These are phyloP conservation scores for Mucor ambiguus DNA, from an alignment of 371 early-diverging fungal genomes.

Conservation along the genomic window DNA sequence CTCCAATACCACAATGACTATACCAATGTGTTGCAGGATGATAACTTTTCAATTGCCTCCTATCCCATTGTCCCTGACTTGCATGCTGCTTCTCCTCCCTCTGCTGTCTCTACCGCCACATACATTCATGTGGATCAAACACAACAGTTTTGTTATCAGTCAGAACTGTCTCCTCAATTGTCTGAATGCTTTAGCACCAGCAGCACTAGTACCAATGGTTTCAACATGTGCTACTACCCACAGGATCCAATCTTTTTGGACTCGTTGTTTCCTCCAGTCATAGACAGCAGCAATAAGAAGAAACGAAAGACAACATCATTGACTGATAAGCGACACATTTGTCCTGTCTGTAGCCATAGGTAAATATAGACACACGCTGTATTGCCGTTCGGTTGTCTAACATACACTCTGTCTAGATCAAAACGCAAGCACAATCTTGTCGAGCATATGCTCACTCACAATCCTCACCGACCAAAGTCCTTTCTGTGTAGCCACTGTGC, in stretches of 20 bases:
- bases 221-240: neutral
- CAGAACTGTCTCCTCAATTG: constrained; percentile 10
- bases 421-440: constrained; percentile 36
- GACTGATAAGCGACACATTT: constrained; percentile 30
- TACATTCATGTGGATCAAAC: neutral
- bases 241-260: neutral
- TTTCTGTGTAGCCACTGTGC: constrained; percentile 28
- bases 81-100: neutral
- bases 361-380: constrained; percentile 3
- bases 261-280: neutral
- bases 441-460: constrained; percentile 38
- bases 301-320: neutral
- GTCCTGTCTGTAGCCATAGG: constrained; percentile 34
- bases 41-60: constrained; percentile 18
- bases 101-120: neutral
- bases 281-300: neutral
- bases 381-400: neutral
- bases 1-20: neutral
- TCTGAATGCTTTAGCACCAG: constrained; percentile 1
- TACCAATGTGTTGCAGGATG: constrained; percentile 16
- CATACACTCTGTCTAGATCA: constrained; percentile 16
- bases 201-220: neutral
- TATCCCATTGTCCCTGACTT: neutral
- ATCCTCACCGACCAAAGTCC: constrained; percentile 31
- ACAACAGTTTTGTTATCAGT: neutral